Percentiles rank a stretch among this genome's conserved stretches.
These are phyloP conservation scores for Penicillium sp. DNA, from an alignment of 2,329 filamentous ascomycete species.

Conservation along the genomic window DNA sequence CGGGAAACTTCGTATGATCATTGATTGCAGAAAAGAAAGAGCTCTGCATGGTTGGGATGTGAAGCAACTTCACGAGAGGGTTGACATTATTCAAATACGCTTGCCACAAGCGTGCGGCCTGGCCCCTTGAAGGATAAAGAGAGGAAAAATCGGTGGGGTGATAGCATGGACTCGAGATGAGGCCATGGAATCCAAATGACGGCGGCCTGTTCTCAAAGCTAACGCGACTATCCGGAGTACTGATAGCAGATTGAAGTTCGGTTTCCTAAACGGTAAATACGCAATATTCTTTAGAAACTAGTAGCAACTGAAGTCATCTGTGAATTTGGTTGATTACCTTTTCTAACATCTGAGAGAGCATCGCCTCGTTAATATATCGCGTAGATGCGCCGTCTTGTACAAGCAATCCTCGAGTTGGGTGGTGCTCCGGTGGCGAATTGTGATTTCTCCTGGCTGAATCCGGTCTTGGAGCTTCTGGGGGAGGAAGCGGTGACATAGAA, in stretches of 20 bases:
- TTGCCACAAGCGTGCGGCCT: conserved; percentile 19
- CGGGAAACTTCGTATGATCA: conserved; percentile 3
- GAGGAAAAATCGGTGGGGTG: background rate
- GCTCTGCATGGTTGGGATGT: conserved; percentile 19
- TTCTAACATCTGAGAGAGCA: conserved; percentile 24
- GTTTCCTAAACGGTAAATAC: conserved; percentile 14
- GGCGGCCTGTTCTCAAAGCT: background rate
- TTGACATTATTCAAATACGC: conserved; percentile 20
- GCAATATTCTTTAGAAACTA: background rate
- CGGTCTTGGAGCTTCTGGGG: background rate
- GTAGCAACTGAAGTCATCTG: background rate
- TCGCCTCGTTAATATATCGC: conserved; percentile 27
- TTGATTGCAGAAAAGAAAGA: conserved; percentile 20
- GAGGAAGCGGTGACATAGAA: background rate
- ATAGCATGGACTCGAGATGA: conserved; percentile 8
- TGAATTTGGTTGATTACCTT: conserved; percentile 9
- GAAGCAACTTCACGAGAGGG: conserved; percentile 19
- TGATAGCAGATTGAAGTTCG: conserved; percentile 21
- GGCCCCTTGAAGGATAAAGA: conserved; percentile 11
- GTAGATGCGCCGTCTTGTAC: conserved; percentile 20
- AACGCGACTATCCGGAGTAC: background rate
- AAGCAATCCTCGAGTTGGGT: conserved; percentile 18
- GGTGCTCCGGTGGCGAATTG: background rate
- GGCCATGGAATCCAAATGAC: conserved; percentile 8
- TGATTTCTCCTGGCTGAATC: background rate